Evolutionary conservation across 169 alveolate species (phyloP), one percentile per base, ranked within the genome.

Genomic region (Fabrea salina): DNA sequence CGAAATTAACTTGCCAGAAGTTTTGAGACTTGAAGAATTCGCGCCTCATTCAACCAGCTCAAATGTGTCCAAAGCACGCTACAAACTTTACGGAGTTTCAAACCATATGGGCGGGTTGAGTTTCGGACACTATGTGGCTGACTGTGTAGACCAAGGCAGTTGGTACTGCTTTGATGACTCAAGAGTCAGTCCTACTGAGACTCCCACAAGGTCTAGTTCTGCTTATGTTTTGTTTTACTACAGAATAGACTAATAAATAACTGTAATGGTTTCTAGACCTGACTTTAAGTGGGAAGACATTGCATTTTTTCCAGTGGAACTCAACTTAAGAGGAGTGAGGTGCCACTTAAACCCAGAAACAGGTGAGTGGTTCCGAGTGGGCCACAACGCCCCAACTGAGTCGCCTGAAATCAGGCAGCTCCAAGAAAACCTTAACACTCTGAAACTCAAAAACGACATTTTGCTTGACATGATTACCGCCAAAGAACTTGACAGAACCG

Each of bases 81-180:
- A 82, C 75, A 74, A 66, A 53, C 58, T 82, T 59, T 61, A 75
- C 54, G 87, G 79, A 11, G 59, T 82, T 6, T 66, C 70, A 66
- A 44, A 82, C 32, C 87, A 82, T 66, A 66, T 54, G 53, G 87
- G 87, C 19, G 74, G 57, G 30, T 53, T 75, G 7, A 43, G 53
- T 53, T 68, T 59, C 51, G 87, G 87, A 0, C 87, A 82, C 67
- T 82, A 82, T 82, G 70, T 82, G 50, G 87, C 87, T 33, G 51
- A 75, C 16, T 75, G 83, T 44, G 66, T 64, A 51, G 47, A 75
- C 32, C 70, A 82, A 66, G 83, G 66, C 37, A 64, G 22, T n/a
- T 82, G 87, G 87, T 56, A 75, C 27, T 41, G 68, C 25, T 82
- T 61, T 75, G 78, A 82, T 75, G 87, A 82, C 70, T 66, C 80